Evolutionary conservation across 192 early-diverging fungal species (phyloP).

Genomic region (Anaeromyces robustus): DNA sequence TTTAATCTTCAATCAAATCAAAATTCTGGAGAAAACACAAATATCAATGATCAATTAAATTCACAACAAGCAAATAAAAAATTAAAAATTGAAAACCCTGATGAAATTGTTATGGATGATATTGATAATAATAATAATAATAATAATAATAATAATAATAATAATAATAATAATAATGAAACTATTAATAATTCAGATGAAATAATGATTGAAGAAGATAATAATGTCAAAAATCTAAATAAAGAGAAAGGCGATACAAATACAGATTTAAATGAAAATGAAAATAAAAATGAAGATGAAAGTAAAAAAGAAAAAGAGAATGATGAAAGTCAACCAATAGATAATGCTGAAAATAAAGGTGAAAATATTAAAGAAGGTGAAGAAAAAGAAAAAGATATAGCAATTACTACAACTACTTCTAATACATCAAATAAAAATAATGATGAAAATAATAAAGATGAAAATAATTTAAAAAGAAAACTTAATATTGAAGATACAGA

Average conservation of each 20-base stretch:
- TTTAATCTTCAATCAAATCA: conserved; percentile 6
- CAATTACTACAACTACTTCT: too few relatives aligned
- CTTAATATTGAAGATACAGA: too few relatives aligned
- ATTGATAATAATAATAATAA: conserved; percentile 13
- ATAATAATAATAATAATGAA: conserved; percentile 8
- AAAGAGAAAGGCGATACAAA: background rate
- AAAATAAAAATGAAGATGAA: background rate
- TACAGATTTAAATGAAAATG: background rate
- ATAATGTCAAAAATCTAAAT: conserved; percentile 15
- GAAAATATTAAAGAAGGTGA: background rate
- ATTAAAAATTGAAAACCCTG: conserved; percentile 16
- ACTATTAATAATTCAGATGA: conserved; percentile 39
- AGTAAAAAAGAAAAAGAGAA: too few relatives aligned
- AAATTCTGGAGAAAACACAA: background rate
- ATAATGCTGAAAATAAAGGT: too few relatives aligned
- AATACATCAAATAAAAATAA: background rate
- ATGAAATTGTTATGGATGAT: conserved; percentile 28
- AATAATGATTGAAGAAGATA: conserved; percentile 27
- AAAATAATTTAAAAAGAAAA: too few relatives aligned
- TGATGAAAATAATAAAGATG: background rate
- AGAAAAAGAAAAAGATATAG: conserved; percentile 1
- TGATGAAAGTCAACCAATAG: too few relatives aligned
- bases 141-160: conserved; percentile 1
- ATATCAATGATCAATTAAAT: background rate
- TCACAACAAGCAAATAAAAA: background rate